Evolutionary conservation across 78 protist genomes (phyloP).

Genomic region (Thecamonas trahens): DNA sequence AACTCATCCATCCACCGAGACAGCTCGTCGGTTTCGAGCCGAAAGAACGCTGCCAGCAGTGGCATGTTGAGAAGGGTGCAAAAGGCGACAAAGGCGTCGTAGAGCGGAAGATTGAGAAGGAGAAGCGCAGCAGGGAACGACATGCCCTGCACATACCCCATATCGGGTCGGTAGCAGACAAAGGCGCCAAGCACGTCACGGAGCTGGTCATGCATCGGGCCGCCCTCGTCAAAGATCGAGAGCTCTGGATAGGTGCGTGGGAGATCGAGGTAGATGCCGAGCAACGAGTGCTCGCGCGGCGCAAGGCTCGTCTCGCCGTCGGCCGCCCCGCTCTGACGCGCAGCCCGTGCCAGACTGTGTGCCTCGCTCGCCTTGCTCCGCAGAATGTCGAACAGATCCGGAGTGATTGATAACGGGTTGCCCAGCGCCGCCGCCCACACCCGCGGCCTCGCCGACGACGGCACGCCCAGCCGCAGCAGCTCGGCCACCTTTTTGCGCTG

Average conservation of each 20-base stretch:
- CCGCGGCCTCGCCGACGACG: background rate
- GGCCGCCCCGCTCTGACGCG: background rate
- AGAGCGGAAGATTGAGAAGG: slow-evolving; percentile 19
- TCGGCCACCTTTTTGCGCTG: background rate
- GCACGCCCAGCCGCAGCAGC: slow-evolving; percentile 1
- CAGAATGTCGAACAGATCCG: slow-evolving; percentile 10
- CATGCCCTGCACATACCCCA: slow-evolving; percentile 48
- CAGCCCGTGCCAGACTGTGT: background rate
- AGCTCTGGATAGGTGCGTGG: background rate
- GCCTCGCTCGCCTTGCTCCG: background rate
- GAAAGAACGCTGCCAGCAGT: slow-evolving; percentile 3
- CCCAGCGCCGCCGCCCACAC: slow-evolving; percentile 27
- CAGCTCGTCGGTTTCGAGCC: no score
- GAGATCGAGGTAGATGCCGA: background rate
- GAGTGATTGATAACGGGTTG: slow-evolving; percentile 8
- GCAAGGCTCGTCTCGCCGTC: no score
- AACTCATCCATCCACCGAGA: background rate
- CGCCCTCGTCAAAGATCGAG: background rate
- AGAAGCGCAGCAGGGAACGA: slow-evolving; percentile 38
- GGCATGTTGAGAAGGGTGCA: slow-evolving; percentile 17
- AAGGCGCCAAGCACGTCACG: slow-evolving; percentile 13
- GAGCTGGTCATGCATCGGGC: background rate
- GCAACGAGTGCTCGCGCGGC: background rate
- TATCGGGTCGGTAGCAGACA: slow-evolving; percentile 31
- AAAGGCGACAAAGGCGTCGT: slow-evolving; percentile 24